These are phyloP conservation scores for Pseudogymnoascus sp. DNA, from an alignment of 2,329 filamentous ascomycete species.

Conservation along the genomic window DNA sequence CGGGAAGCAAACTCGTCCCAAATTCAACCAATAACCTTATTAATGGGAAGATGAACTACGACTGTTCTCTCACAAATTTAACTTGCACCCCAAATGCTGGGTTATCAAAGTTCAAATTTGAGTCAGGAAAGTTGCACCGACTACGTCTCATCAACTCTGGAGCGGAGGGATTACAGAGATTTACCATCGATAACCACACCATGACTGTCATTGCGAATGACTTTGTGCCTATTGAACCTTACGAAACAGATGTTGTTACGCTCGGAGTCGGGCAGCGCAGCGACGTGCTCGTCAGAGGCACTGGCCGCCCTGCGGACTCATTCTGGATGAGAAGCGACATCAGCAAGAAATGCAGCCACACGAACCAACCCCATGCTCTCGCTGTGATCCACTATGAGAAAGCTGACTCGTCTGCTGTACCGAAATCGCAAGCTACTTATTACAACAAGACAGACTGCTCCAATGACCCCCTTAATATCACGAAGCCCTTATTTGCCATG, in stretches of 20 bases:
- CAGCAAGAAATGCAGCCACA: conserved; percentile 36
- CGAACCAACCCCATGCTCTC: conserved; percentile 42
- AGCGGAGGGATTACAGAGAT: conserved; percentile 37
- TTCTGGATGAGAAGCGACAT: conserved; percentile 24
- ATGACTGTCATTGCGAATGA: conserved; percentile 60
- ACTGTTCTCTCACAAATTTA: conserved; percentile 9
- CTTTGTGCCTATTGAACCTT: conserved; percentile 46
- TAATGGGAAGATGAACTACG: conserved; percentile 27
- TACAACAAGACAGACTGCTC: background rate
- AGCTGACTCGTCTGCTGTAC: conserved; percentile 41
- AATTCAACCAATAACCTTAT: conserved; percentile 23
- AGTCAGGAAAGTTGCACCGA: conserved; percentile 35
- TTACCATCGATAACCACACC: conserved; percentile 41
- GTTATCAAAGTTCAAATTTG: conserved; percentile 32
- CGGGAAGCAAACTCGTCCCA: background rate
- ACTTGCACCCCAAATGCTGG: conserved; percentile 17
- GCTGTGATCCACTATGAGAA: conserved; percentile 59
- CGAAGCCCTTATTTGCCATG: background rate
- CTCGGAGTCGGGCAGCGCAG: conserved; percentile 48
- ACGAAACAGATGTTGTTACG: conserved; percentile 37
- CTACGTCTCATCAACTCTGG: conserved; percentile 41
- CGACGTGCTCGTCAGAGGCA: conserved; percentile 32
- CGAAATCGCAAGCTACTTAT: conserved; percentile 32
- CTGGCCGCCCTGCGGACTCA: background rate
- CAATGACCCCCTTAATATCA: background rate